Percentiles rank a stretch among this genome's conserved stretches.
phyloP scores from a whole-genome alignment of 495 filamentous ascomycete species.

The Jackrogersella multiformis region DNA sequence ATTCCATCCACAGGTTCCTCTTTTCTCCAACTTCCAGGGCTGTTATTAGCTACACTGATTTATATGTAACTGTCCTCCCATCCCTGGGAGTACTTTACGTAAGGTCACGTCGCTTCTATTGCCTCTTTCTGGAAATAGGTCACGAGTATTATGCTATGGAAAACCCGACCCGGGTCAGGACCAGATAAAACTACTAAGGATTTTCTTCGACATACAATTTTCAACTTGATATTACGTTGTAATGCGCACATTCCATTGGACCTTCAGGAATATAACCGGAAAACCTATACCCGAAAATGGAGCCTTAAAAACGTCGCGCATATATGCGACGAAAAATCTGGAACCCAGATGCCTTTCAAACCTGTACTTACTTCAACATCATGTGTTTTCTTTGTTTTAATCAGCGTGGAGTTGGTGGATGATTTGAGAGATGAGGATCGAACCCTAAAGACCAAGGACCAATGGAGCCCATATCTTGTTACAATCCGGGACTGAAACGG shows the following conservation, averaged over 20 bases:
- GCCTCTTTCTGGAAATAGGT: conserved; percentile 26
- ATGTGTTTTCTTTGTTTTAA: conserved; percentile 43
- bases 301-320: conserved; percentile 15
- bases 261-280: conserved; percentile 26
- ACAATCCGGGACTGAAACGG: conserved; percentile 35
- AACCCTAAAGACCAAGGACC: conserved; percentile 40
- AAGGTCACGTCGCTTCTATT: conserved; percentile 38
- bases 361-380: conserved; percentile 44
- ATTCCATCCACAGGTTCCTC: conserved; percentile 59
- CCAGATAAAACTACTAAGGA: conserved; percentile 8
- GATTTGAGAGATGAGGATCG: conserved; percentile 42
- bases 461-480: conserved; percentile 38
- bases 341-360: conserved; percentile 26
- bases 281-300: conserved; percentile 24
- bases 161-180: conserved; percentile 20
- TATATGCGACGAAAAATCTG: conserved; percentile 3
- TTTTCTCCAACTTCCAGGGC: conserved; percentile 57
- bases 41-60: conserved; percentile 55
- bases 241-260: conserved; percentile 34
- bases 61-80: conserved; percentile 19
- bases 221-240: conserved; percentile 42
- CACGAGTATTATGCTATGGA: conserved; percentile 29
- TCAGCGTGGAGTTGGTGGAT: conserved; percentile 49
- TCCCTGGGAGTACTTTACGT: conserved; percentile 16
- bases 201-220: conserved; percentile 30